Evolutionary conservation across 2,329 filamentous ascomycete genomes (phyloP).

Genomic region (Knufia petricola): DNA sequence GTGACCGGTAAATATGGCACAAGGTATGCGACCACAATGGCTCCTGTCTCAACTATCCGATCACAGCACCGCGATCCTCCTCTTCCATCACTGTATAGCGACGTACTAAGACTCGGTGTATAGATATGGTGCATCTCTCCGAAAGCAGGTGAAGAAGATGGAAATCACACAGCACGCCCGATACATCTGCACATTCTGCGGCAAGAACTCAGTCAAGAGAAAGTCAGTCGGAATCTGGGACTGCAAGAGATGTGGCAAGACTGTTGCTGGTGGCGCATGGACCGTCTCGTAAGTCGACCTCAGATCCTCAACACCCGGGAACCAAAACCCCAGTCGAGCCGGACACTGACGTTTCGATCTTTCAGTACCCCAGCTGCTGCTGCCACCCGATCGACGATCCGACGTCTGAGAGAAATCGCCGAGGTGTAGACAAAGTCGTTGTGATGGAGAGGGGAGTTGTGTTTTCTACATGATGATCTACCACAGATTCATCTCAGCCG

Average conservation of each 20-base stretch:
- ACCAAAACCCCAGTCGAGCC: background rate
- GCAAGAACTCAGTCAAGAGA: slow-evolving; percentile 89
- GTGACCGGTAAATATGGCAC: slow-evolving; percentile 99
- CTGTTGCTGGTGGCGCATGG: slow-evolving; percentile 86
- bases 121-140: slow-evolving; percentile 97
- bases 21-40: slow-evolving; percentile 53
- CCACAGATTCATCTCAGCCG: slow-evolving; percentile 2
- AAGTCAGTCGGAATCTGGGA: slow-evolving; percentile 92
- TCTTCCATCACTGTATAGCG: background rate
- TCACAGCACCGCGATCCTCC: background rate
- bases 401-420: slow-evolving; percentile 92
- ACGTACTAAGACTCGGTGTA: background rate
- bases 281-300: slow-evolving; percentile 74
- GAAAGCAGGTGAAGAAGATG: slow-evolving; percentile 99
- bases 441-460: slow-evolving; percentile 18
- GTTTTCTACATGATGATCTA: slow-evolving; percentile 5
- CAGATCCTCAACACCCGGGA: background rate
- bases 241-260: slow-evolving; percentile 93
- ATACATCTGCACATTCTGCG: slow-evolving; percentile 98
- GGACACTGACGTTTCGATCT: slow-evolving; percentile 6
- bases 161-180: slow-evolving; percentile 94
- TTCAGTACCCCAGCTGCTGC: slow-evolving; percentile 80
- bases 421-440: slow-evolving; percentile 51
- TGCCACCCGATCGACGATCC: slow-evolving; percentile 90
- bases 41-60: background rate